Conservation (phyloP, 306 rosid genomes). For the Vigna mungo region DNA sequence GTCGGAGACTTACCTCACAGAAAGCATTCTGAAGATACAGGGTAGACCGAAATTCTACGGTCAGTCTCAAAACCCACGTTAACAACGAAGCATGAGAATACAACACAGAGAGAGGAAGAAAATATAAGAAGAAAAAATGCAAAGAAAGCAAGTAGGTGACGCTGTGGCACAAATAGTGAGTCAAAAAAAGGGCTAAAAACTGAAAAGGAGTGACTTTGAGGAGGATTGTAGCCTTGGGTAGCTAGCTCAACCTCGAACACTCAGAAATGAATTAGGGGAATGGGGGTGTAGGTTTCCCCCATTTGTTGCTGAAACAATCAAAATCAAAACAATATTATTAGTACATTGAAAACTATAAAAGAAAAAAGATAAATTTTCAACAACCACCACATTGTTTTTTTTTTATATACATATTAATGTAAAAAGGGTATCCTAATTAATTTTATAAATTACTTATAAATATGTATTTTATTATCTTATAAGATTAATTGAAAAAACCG, state of each 20-base stretch:
- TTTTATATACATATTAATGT: too few relatives aligned
- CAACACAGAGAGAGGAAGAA: background rate
- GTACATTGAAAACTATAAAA: too few relatives aligned
- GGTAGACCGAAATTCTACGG: constrained; percentile 31
- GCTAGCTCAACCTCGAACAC: background rate
- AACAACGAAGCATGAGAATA: constrained; percentile 20
- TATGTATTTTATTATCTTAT: too few relatives aligned
- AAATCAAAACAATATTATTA: too few relatives aligned
- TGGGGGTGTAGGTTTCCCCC: background rate
- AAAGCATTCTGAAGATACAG: constrained; percentile 68
- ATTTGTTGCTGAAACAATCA: background rate
- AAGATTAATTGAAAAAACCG: too few relatives aligned
- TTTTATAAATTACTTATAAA: too few relatives aligned
- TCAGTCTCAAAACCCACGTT: background rate
- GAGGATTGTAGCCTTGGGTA: background rate
- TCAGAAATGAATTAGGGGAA: background rate
- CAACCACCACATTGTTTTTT: too few relatives aligned
- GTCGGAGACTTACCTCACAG: constrained; percentile 67
- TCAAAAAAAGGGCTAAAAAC: background rate
- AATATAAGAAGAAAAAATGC: constrained; percentile 1
- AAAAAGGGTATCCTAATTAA: too few relatives aligned
- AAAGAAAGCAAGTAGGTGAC: constrained; percentile 8
- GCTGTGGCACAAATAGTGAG: background rate
- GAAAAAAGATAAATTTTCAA: too few relatives aligned
- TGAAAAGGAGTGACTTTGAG: background rate